Conservation (phyloP, 345 rosid genomes). For the Acer yangbiense region DNA sequence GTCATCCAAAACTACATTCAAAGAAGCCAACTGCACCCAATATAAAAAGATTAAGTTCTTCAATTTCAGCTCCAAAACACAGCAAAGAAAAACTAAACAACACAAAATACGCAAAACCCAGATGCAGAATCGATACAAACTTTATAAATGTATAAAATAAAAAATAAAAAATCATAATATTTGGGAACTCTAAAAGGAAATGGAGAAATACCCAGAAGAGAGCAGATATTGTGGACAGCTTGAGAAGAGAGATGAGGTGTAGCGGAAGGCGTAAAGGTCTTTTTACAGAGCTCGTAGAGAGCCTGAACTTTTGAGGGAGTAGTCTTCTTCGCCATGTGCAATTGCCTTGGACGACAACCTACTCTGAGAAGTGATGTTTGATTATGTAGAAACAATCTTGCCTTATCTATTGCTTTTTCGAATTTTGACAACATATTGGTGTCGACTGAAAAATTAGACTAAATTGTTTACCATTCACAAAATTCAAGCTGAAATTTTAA, state of each 20-base stretch:
- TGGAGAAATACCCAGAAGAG: constrained; percentile 66
- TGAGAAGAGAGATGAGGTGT: constrained; percentile 50
- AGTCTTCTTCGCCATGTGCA: constrained; percentile 47
- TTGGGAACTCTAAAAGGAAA: background rate
- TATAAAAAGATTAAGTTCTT: background rate
- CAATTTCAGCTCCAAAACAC: constrained; percentile 19
- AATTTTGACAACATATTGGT: constrained; percentile 46
- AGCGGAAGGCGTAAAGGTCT: constrained; percentile 54
- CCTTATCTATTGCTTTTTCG: constrained; percentile 53
- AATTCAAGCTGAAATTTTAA: background rate
- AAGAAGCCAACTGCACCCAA: constrained; percentile 10
- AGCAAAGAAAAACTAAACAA: constrained; percentile 22
- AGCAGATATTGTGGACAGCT: constrained; percentile 49
- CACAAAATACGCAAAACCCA: constrained; percentile 23
- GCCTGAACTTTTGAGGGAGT: constrained; percentile 68
- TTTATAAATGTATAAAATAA: background rate
- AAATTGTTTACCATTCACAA: background rate
- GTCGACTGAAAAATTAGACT: background rate
- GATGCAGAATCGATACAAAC: constrained; percentile 16
- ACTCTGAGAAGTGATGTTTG: background rate
- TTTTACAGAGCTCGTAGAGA: constrained; percentile 67
- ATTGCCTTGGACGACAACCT: constrained; percentile 32
- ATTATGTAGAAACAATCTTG: constrained; percentile 28
- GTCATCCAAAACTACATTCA: background rate
- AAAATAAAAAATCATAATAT: background rate